A percentile compares a stretch with the other conserved stretches of the same genome.
Conservation (phyloP, 495 filamentous ascomycete species). For the Aspergillus incahuasiensis region DNA sequence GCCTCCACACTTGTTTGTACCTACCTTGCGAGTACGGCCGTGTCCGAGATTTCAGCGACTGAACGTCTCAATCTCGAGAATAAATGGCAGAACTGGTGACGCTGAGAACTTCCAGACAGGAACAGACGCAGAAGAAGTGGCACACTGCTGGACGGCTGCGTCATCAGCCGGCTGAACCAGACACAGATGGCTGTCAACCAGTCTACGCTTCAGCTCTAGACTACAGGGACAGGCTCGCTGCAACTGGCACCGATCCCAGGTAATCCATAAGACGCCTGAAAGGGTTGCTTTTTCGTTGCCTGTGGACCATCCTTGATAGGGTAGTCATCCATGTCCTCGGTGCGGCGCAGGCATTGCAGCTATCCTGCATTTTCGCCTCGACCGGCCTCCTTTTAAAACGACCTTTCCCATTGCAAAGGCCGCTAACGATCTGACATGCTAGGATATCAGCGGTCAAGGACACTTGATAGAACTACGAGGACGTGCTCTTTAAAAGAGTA, state of each 20-base stretch:
- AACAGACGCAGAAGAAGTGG: neutral
- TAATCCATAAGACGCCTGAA: neutral
- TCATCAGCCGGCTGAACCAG: neutral
- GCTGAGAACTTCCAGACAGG: neutral
- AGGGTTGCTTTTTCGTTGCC: neutral
- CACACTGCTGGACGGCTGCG: neutral
- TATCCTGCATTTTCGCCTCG: neutral
- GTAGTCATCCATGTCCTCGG: neutral
- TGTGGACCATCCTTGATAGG: neutral
- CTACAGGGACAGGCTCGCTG: neutral
- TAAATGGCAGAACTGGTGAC: neutral
- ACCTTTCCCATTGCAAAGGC: neutral
- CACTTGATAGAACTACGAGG: neutral
- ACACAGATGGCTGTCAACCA: neutral
- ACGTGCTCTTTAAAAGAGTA: neutral
- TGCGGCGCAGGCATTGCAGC: neutral
- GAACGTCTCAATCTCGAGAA: too few species aligned
- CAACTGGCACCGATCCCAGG: constrained; percentile 1
- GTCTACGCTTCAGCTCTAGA: neutral
- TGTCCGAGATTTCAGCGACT: neutral
- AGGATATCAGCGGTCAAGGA: too few species aligned
- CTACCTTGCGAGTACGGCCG: neutral
- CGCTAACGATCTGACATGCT: neutral
- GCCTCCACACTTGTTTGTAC: neutral
- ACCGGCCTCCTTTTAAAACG: neutral